Conservation (phyloP, 1,284 basidiomycete genomes). For the Rhizopogon hawkerae region DNA sequence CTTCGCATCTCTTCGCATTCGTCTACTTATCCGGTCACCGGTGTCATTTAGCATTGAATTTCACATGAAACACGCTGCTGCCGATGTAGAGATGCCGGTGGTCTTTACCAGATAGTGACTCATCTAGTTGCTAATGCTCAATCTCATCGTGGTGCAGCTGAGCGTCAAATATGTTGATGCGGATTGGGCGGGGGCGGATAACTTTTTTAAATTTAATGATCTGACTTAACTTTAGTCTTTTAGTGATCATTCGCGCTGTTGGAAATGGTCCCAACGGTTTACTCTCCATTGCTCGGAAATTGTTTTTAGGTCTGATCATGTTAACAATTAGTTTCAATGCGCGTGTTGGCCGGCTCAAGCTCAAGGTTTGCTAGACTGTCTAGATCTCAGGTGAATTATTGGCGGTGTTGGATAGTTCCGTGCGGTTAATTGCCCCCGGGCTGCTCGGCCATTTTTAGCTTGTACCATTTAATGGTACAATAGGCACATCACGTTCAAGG, state of each 20-base stretch:
- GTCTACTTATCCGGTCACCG: background rate
- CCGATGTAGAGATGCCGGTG: background rate
- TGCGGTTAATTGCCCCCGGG: too few species aligned
- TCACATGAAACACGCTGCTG: background rate
- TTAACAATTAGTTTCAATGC: background rate
- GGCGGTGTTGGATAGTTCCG: background rate
- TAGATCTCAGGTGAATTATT: background rate
- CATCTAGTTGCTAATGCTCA: background rate
- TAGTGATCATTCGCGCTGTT: slow-evolving; percentile 1
- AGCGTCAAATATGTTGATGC: background rate
- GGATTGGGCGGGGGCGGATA: background rate
- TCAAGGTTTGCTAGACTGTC: background rate
- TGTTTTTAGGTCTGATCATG: background rate
- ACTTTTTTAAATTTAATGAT: slow-evolving; percentile 3
- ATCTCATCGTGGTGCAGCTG: background rate
- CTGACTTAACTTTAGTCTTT: slow-evolving; percentile 4
- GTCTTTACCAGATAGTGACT: background rate
- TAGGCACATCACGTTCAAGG: background rate
- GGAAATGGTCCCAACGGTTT: slow-evolving; percentile 1
- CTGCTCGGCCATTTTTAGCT: background rate
- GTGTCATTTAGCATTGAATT: background rate
- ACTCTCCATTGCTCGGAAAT: background rate
- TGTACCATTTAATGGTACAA: background rate
- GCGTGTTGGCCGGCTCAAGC: background rate
- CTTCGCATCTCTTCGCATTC: background rate